phyloP scores from a whole-genome alignment of 306 rosid genomes.

The Potentilla sterilis region DNA sequence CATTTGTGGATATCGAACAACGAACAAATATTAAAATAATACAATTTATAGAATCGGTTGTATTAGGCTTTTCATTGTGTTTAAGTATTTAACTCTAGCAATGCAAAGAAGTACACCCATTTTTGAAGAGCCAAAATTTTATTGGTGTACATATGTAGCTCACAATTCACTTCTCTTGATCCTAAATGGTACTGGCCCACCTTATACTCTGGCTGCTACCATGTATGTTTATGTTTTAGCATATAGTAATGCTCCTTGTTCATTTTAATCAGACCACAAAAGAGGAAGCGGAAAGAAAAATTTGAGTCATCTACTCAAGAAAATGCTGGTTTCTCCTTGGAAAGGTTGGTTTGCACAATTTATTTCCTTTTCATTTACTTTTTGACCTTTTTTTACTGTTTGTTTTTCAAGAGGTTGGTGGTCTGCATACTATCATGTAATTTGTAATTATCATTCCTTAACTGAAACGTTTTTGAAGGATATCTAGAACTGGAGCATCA shows the following conservation, averaged over 20 bases:
- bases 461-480: constrained; percentile 22
- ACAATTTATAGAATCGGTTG: background rate
- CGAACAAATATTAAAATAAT: background rate
- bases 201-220: constrained; percentile 3
- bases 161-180: constrained; percentile 6
- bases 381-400: background rate
- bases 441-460: constrained; percentile 8
- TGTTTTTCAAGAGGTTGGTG: background rate
- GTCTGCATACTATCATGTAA: background rate
- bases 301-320: constrained; percentile 17
- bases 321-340: constrained; percentile 22
- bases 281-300: constrained; percentile 24
- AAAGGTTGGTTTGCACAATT: constrained; percentile 26
- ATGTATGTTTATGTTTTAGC: constrained; percentile 10
- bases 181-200: constrained; percentile 12
- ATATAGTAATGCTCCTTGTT: constrained; percentile 20
- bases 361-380: constrained; percentile 14
- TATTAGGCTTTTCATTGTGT: background rate
- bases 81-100: background rate
- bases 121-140: background rate
- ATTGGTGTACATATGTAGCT: background rate
- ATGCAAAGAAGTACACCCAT: background rate
- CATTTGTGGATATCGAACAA: background rate
- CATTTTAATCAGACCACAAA: constrained; percentile 40
- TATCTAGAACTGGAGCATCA: constrained; percentile 29